phyloP scores from a whole-genome alignment of 192 early-diverging fungal genomes.

The Backusella mclennaniae region DNA sequence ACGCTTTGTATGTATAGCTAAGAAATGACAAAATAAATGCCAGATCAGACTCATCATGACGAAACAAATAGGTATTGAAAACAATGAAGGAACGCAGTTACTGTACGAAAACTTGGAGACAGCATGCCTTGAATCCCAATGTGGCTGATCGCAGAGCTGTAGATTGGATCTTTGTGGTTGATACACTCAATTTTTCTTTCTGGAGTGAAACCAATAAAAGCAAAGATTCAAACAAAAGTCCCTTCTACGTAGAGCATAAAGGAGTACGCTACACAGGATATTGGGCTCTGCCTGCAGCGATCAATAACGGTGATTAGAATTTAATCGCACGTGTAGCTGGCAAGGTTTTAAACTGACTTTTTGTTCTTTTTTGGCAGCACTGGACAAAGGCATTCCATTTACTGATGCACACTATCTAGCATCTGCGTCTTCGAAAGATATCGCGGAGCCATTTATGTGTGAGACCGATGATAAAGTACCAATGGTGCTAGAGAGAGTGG shows the following conservation, averaged over 20 bases:
- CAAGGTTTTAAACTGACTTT: not conserved
- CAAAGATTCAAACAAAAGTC: constrained; percentile 38
- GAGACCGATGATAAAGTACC: constrained; percentile 41
- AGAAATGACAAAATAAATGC: not conserved
- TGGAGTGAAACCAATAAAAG: constrained; percentile 63
- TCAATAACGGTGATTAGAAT: constrained; percentile 57
- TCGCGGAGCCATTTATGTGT: not conserved
- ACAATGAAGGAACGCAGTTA: constrained; percentile 61
- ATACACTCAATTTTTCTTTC: constrained; percentile 86
- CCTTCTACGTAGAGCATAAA: constrained; percentile 59
- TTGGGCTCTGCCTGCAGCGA: constrained; percentile 78
- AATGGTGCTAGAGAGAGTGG: constrained; percentile 64
- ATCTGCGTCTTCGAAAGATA: not conserved
- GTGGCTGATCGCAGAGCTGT: constrained; percentile 51
- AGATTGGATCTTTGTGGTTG: constrained; percentile 81
- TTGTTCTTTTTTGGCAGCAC: constrained; percentile 30
- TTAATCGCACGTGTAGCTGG: not conserved
- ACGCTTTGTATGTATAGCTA: constrained; percentile 27
- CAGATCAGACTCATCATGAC: not conserved
- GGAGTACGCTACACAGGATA: constrained; percentile 69
- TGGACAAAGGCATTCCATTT: constrained; percentile 59
- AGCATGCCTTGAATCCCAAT: constrained; percentile 63
- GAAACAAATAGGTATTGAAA: constrained; percentile 45
- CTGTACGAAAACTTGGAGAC: constrained; percentile 62
- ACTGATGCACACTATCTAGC: constrained; percentile 55